These are phyloP conservation scores for Meripilus lineatus DNA, from an alignment of 1,284 basidiomycete species.

Conservation along the genomic window DNA sequence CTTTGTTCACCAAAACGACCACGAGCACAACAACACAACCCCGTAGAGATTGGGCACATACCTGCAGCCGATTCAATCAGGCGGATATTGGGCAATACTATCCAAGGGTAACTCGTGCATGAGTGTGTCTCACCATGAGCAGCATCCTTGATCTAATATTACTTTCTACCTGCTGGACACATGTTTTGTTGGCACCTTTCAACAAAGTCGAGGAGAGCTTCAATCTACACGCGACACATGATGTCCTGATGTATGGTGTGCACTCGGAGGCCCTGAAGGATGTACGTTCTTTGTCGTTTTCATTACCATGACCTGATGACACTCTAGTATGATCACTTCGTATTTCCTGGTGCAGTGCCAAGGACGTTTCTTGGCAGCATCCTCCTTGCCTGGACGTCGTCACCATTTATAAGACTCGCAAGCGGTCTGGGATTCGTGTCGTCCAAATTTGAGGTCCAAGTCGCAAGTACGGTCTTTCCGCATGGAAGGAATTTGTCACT, in stretches of 20 bases:
- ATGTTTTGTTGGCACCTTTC: constrained; percentile 80
- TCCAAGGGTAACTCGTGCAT: too few species aligned
- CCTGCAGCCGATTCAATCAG: too few species aligned
- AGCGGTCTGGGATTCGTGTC: constrained; percentile 36
- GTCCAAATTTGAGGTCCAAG: constrained; percentile 59
- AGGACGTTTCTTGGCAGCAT: constrained; percentile 81
- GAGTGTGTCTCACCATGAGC: constrained; percentile 32
- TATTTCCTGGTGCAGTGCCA: constrained; percentile 88
- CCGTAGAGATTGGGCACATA: too few species aligned
- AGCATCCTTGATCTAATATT: constrained; percentile 50
- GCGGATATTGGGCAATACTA: too few species aligned
- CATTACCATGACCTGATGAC: background rate
- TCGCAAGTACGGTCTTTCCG: constrained; percentile 43
- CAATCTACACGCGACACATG: constrained; percentile 89
- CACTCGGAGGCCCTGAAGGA: constrained; percentile 36
- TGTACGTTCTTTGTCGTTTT: constrained; percentile 33
- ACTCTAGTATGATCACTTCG: constrained; percentile 82
- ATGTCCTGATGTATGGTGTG: constrained; percentile 78
- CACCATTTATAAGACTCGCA: constrained; percentile 40
- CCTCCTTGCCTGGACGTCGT: constrained; percentile 50
- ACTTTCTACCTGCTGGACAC: constrained; percentile 50
- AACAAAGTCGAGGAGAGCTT: constrained; percentile 98
- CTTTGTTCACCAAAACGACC: too few species aligned
- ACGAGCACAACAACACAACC: too few species aligned
- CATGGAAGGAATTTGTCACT: constrained; percentile 1